Evolutionary conservation across 2,329 filamentous ascomycete species (phyloP).

Genomic region (Pyrenophora teres): DNA sequence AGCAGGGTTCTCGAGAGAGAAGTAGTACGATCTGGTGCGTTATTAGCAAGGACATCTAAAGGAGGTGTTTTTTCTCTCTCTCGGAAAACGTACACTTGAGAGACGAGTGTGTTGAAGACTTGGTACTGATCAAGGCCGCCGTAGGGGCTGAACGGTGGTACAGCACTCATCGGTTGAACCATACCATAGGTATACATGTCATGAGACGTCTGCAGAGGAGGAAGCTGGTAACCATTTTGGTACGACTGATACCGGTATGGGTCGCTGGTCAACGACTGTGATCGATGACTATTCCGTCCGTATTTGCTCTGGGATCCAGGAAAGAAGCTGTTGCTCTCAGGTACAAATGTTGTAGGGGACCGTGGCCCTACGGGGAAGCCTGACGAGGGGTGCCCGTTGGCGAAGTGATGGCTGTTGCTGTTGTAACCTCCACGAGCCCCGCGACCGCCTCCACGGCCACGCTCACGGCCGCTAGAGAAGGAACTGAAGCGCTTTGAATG

Average conservation of each 20-base stretch:
- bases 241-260: slow-evolving; percentile 52
- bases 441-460: slow-evolving; percentile 55
- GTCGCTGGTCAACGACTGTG: slow-evolving; percentile 65
- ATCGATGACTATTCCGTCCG: slow-evolving; percentile 58
- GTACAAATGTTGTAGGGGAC: slow-evolving; percentile 44
- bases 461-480: slow-evolving; percentile 49
- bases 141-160: slow-evolving; percentile 62
- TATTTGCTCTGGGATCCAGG: slow-evolving; percentile 46
- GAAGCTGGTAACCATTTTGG: slow-evolving; percentile 45
- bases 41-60: slow-evolving; percentile 31
- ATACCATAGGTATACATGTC: slow-evolving; percentile 63
- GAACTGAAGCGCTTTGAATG: slow-evolving; percentile 43
- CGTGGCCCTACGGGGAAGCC: slow-evolving; percentile 44
- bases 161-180: slow-evolving; percentile 59
- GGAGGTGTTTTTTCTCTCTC: too few species aligned
- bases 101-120: slow-evolving; percentile 62
- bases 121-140: slow-evolving; percentile 59
- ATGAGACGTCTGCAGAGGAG: slow-evolving; percentile 54
- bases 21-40: slow-evolving; percentile 82
- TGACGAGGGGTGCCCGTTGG: slow-evolving; percentile 48
- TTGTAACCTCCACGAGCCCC: slow-evolving; percentile 50
- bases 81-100: slow-evolving; percentile 57
- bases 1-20: slow-evolving; percentile 92
- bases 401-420: slow-evolving; percentile 43
- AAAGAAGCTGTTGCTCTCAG: slow-evolving; percentile 44